Conservation (phyloP, 208 protist species). For the Trypanosoma vivax region DNA sequence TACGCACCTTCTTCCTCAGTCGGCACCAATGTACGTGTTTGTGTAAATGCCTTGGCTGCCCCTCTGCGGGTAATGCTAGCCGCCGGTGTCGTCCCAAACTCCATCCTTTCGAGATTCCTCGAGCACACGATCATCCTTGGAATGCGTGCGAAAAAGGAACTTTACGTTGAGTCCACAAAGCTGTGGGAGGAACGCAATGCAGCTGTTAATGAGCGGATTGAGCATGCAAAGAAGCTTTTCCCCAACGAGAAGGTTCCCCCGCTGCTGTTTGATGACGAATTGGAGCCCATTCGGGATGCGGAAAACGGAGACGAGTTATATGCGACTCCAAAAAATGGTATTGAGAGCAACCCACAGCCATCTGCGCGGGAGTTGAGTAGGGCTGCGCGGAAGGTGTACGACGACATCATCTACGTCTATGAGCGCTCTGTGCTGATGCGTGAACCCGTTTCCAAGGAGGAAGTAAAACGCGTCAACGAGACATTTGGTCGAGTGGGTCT, state of each 20-base stretch:
- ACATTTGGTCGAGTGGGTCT: constrained; percentile 35
- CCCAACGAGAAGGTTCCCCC: neutral
- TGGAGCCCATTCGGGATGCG: no score
- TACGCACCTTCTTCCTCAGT: constrained; percentile 29
- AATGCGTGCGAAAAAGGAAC: constrained; percentile 33
- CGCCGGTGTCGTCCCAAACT: constrained; percentile 20
- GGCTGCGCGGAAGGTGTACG: constrained; percentile 41
- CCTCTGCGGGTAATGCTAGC: constrained; percentile 51
- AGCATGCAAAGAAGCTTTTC: neutral
- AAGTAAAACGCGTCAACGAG: constrained; percentile 28
- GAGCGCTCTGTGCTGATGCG: constrained; percentile 44
- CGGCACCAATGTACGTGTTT: constrained; percentile 21
- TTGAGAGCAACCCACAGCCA: constrained; percentile 9
- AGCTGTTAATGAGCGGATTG: constrained; percentile 4
- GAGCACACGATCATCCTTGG: constrained; percentile 65
- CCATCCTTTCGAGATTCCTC: constrained; percentile 31
- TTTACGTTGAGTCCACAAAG: constrained; percentile 26
- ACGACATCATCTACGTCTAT: constrained; percentile 56
- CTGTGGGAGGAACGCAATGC: constrained; percentile 35
- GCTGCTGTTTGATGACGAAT: neutral
- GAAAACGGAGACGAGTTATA: neutral
- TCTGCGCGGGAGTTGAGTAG: constrained; percentile 10
- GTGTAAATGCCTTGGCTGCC: constrained; percentile 33
- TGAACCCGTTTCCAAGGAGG: constrained; percentile 15
- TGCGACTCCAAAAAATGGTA: constrained; percentile 14